These are phyloP conservation scores for Ogataea haglerorum DNA, from an alignment of 805 yeast genomes.

Conservation along the genomic window DNA sequence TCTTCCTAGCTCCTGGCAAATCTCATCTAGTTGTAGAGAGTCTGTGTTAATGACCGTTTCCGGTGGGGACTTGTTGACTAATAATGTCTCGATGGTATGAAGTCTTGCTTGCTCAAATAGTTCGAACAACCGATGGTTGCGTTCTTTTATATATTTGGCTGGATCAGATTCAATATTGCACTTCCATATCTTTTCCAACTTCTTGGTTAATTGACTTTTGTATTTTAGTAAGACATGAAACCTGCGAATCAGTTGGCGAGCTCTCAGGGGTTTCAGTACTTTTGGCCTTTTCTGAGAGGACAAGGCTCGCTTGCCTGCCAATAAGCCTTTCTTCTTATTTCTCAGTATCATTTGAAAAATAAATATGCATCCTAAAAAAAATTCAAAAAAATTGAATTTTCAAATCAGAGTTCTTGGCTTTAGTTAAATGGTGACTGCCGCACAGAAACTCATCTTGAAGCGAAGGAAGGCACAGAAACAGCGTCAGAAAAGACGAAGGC, in stretches of 20 bases:
- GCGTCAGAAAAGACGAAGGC: constrained; percentile 5
- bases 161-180: constrained; percentile 2
- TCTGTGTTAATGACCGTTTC: constrained; percentile 12
- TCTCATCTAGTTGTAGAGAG: constrained; percentile 5
- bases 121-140: not conserved
- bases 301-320: constrained; percentile 32
- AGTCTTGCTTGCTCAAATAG: constrained; percentile 14
- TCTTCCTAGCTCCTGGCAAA: constrained; percentile 40
- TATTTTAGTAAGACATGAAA: constrained; percentile 70
- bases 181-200: constrained; percentile 6
- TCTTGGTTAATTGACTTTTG: constrained; percentile 15
- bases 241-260: constrained; percentile 72
- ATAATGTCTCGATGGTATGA: constrained; percentile 12
- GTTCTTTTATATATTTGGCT: not conserved
- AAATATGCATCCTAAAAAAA: not conserved
- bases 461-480: constrained; percentile 14
- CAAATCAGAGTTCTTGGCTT: not conserved
- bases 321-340: constrained; percentile 22
- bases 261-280: constrained; percentile 60
- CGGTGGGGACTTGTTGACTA: constrained; percentile 26
- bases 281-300: constrained; percentile 35
- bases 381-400: not conserved
- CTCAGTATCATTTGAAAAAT: constrained; percentile 1
- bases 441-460: constrained; percentile 17
- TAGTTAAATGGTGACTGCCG: constrained; percentile 18